Percentiles rank a stretch among this genome's conserved stretches.
Evolutionary conservation across 257 asterid genomes (phyloP).

Genomic region (Penstemon barbatus): DNA sequence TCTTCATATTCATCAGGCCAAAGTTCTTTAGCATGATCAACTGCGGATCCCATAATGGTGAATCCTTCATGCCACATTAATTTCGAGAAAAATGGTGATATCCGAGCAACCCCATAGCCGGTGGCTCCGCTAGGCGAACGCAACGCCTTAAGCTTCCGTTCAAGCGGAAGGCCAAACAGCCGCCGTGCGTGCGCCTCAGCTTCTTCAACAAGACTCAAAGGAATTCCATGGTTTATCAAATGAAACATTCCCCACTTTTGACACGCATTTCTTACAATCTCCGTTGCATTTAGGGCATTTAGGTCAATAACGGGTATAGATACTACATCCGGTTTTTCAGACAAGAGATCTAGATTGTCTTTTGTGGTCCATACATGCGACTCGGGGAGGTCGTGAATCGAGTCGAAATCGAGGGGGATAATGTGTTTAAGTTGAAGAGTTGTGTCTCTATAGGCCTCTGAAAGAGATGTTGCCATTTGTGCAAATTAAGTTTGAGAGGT

Average conservation of each 20-base stretch:
- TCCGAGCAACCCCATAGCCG: constrained; percentile 77
- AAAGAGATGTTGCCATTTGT: constrained; percentile 50
- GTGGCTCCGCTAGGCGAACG: constrained; percentile 57
- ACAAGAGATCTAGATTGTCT: constrained; percentile 14
- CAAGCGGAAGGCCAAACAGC: constrained; percentile 53
- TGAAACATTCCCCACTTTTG: constrained; percentile 62
- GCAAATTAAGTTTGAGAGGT: constrained; percentile 20
- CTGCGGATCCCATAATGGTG: constrained; percentile 69
- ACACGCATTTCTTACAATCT: constrained; percentile 57
- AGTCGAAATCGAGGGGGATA: constrained; percentile 63
- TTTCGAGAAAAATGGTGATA: constrained; percentile 61
- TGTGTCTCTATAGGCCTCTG: constrained; percentile 49
- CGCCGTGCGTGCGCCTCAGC: constrained; percentile 50
- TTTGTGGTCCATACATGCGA: constrained; percentile 55
- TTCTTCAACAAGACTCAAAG: constrained; percentile 36
- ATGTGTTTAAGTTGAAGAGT: constrained; percentile 47
- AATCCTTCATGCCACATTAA: constrained; percentile 93
- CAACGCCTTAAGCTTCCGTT: constrained; percentile 46
- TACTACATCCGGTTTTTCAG: background rate
- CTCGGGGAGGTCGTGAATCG: constrained; percentile 49
- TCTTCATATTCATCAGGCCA: constrained; percentile 59
- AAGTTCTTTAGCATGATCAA: constrained; percentile 62
- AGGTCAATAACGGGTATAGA: constrained; percentile 52
- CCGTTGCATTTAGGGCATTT: constrained; percentile 43
- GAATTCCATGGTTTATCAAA: constrained; percentile 55